phyloP scores from a whole-genome alignment of 2,329 filamentous ascomycete species.

The Cadophora sp. region DNA sequence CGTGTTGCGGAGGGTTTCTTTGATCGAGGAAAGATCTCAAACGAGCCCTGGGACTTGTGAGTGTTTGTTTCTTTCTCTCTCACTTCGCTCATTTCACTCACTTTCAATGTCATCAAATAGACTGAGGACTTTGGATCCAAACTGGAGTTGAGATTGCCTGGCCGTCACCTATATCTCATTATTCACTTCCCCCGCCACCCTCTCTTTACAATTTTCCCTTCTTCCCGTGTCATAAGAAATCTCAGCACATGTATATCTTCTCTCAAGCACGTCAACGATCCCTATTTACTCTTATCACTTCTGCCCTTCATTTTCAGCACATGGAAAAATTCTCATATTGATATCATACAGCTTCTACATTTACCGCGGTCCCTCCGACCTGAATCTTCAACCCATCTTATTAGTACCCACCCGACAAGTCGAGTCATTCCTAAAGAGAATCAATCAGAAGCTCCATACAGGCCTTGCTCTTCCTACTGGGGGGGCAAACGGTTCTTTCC shows the following conservation, averaged over 20 bases:
- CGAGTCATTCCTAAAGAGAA: slow-evolving; percentile 64
- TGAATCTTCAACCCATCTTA: slow-evolving; percentile 61
- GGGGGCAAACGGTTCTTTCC: slow-evolving; percentile 60
- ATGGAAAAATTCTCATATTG: background rate
- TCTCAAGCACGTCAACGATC: background rate
- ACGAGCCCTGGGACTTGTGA: slow-evolving; percentile 24
- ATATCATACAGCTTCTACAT: slow-evolving; percentile 68
- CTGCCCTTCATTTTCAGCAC: background rate
- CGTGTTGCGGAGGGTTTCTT: slow-evolving; percentile 18
- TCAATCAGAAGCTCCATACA: slow-evolving; percentile 65
- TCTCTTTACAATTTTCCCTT: background rate
- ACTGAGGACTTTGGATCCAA: background rate
- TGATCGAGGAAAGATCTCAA: slow-evolving; percentile 17
- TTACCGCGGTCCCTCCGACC: slow-evolving; percentile 55
- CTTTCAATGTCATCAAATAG: slow-evolving; percentile 11
- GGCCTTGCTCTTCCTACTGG: slow-evolving; percentile 64
- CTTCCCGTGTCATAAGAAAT: background rate
- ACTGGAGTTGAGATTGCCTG: background rate
- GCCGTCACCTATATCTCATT: background rate
- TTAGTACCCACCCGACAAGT: slow-evolving; percentile 74
- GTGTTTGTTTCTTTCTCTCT: background rate
- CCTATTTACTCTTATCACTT: too few species aligned
- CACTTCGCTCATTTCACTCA: slow-evolving; percentile 21
- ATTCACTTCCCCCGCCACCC: background rate
- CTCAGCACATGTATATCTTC: background rate